phyloP scores from a whole-genome alignment of 768 basidiomycete genomes.

The Botryobasidium botryosum region DNA sequence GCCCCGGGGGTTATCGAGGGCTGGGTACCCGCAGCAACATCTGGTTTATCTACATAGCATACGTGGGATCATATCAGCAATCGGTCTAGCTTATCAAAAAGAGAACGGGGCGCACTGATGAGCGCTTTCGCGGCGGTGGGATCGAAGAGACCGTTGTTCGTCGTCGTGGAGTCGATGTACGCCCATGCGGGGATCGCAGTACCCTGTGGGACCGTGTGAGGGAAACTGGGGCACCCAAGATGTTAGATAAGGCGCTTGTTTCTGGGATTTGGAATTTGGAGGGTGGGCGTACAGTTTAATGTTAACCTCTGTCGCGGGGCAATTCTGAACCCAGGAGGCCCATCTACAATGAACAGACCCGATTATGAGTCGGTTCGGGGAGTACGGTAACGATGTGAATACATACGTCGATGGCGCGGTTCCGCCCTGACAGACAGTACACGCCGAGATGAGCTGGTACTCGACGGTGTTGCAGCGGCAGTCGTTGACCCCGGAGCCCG shows the following conservation, averaged over 20 bases:
- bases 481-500: neutral
- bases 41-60: no score
- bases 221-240: neutral
- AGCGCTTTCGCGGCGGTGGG: neutral
- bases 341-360: neutral
- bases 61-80: no score
- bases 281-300: neutral
- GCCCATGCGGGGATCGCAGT: neutral
- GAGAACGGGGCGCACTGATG: no score
- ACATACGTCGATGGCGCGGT: neutral
- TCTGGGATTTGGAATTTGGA: neutral
- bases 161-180: neutral
- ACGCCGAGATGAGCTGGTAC: neutral
- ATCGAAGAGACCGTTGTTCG: neutral
- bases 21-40: no score
- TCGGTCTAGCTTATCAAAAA: no score
- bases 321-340: neutral
- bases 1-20: no score
- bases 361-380: neutral
- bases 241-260: no score
- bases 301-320: neutral
- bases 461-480: neutral
- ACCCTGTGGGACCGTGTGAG: neutral
- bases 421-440: neutral
- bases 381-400: neutral